phyloP scores from a whole-genome alignment of 345 rosid genomes.

The Euphorbia tirucalli region DNA sequence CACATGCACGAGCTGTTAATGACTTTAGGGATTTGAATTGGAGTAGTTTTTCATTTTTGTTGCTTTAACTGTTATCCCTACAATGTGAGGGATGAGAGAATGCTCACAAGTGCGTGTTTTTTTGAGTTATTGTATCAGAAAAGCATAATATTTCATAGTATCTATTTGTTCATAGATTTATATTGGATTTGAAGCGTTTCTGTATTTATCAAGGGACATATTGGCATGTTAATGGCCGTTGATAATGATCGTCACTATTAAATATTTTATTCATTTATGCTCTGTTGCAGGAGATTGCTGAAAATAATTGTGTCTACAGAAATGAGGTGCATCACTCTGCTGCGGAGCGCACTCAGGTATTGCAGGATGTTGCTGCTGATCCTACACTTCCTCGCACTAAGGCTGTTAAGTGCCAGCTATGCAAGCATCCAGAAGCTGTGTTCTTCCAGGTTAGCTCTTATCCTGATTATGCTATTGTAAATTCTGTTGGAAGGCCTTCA shows the following conservation, averaged over 20 bases:
- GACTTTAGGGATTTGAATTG: not conserved
- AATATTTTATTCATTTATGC: not conserved
- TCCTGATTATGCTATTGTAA: too few relatives aligned
- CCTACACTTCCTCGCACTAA: conserved; percentile 84
- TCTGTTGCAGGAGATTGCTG: conserved; percentile 55
- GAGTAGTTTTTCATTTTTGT: not conserved
- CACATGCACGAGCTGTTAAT: not conserved
- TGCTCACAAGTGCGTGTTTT: not conserved
- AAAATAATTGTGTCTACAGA: conserved; percentile 55
- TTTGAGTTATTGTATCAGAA: not conserved
- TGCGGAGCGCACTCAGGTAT: conserved; percentile 60
- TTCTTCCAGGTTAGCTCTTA: conserved; percentile 56
- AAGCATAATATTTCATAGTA: not conserved
- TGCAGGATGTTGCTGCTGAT: conserved; percentile 71
- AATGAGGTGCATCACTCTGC: conserved; percentile 70
- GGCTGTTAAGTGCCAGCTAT: conserved; percentile 44
- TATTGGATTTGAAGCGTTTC: too few relatives aligned
- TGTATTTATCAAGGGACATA: not conserved
- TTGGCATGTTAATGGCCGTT: not conserved
- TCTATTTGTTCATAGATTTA: not conserved
- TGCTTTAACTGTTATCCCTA: not conserved
- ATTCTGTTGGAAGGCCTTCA: not conserved
- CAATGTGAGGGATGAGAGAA: not conserved
- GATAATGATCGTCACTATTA: not conserved
- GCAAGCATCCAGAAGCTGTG: conserved; percentile 63